phyloP scores from a whole-genome alignment of 441 rosid species.

The Monsonia emarginata region DNA sequence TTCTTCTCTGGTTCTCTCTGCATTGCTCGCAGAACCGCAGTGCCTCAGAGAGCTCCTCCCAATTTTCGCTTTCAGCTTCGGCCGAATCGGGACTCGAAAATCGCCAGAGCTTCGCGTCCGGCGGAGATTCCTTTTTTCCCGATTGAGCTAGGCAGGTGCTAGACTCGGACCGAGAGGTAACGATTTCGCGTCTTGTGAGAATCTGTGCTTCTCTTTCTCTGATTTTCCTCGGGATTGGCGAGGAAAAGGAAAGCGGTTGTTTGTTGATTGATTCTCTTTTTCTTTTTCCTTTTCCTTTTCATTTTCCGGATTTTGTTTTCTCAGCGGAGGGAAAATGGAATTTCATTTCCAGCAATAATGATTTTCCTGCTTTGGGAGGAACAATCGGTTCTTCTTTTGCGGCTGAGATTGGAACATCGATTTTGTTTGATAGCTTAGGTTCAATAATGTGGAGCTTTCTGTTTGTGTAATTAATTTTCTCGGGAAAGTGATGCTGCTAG shows the following conservation, averaged over 20 bases:
- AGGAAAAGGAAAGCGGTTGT: neutral
- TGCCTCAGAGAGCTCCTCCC: neutral
- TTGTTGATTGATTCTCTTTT: no score
- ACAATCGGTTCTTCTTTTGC: slow-evolving; percentile 25
- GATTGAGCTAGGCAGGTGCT: neutral
- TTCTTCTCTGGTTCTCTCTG: neutral
- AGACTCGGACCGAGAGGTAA: neutral
- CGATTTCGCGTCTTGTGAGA: neutral
- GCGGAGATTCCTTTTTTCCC: slow-evolving; percentile 2
- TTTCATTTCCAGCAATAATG: slow-evolving; percentile 15
- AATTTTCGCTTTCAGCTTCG: neutral
- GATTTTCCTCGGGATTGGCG: slow-evolving; percentile 1
- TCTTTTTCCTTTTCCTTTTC: neutral
- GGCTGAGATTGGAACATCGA: slow-evolving; percentile 29
- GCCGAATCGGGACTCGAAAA: neutral
- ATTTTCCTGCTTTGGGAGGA: slow-evolving; percentile 31
- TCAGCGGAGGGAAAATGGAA: neutral
- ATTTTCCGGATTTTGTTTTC: neutral
- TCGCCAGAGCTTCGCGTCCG: neutral
- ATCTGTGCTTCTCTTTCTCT: neutral
- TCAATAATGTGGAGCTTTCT: neutral
- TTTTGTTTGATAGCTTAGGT: slow-evolving; percentile 11
- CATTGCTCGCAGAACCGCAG: neutral
- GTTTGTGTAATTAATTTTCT: slow-evolving; percentile 8
- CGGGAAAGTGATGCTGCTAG: slow-evolving; percentile 21